Evolutionary conservation across 2,329 filamentous ascomycete genomes (phyloP).

Genomic region (Teratosphaeria zuluensis): DNA sequence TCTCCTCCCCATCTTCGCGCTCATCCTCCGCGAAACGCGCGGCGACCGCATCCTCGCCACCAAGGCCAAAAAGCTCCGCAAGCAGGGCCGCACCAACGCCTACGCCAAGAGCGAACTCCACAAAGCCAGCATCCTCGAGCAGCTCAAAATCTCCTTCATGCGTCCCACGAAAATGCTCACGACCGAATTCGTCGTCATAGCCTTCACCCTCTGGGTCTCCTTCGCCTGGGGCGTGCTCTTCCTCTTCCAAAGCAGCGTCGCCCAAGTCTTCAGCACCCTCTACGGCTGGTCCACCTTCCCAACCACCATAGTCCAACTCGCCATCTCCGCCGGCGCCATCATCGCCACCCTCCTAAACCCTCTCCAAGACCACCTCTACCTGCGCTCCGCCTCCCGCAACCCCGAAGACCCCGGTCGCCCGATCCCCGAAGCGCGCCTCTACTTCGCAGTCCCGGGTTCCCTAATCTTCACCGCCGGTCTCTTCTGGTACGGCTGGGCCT

Average conservation of each 20-base stretch:
- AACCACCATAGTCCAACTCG: slow-evolving; percentile 32
- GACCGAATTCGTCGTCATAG: slow-evolving; percentile 19
- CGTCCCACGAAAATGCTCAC: slow-evolving; percentile 19
- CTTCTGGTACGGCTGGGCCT: slow-evolving; percentile 44
- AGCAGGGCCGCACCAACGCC: slow-evolving; percentile 16
- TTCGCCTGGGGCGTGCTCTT: slow-evolving; percentile 34
- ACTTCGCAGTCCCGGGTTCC: slow-evolving; percentile 32
- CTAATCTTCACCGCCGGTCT: slow-evolving; percentile 35
- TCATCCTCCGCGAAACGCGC: slow-evolving; percentile 58
- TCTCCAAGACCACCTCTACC: slow-evolving; percentile 30
- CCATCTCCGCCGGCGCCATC: slow-evolving; percentile 32
- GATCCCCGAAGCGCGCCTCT: slow-evolving; percentile 33
- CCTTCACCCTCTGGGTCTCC: slow-evolving; percentile 34
- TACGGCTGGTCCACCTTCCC: slow-evolving; percentile 29
- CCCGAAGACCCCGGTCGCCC: slow-evolving; percentile 17
- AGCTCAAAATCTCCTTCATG: slow-evolving; percentile 19
- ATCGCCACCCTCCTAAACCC: slow-evolving; percentile 29
- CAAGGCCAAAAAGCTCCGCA: slow-evolving; percentile 63
- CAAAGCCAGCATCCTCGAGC: slow-evolving; percentile 9
- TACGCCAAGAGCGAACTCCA: slow-evolving; percentile 17
- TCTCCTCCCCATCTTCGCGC: slow-evolving; percentile 55
- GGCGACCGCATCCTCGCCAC: slow-evolving; percentile 68
- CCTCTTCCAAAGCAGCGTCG: slow-evolving; percentile 36
- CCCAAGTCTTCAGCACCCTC: slow-evolving; percentile 27
- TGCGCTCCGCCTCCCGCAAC: slow-evolving; percentile 23